These are phyloP conservation scores for Lecanosticta acicola DNA, from an alignment of 2,329 filamentous ascomycete genomes.

Conservation along the genomic window DNA sequence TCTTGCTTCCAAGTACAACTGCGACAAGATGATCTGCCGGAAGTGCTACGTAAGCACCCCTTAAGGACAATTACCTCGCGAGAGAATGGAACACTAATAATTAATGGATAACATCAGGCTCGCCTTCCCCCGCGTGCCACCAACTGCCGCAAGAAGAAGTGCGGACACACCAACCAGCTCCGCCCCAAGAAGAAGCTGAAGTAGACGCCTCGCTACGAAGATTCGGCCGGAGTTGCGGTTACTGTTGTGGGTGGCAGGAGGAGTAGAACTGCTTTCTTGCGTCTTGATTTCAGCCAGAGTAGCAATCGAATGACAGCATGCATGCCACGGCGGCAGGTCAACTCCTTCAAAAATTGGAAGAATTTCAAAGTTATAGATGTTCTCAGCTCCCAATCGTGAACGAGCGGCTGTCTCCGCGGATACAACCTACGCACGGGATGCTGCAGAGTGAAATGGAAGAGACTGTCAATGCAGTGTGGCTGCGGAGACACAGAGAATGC, in stretches of 20 bases:
- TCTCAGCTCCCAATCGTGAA: neutral
- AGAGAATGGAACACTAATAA: conserved; percentile 11
- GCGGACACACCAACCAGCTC: conserved; percentile 99
- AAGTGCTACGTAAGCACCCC: conserved; percentile 82
- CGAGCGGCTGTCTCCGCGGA: no score
- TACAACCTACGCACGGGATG: neutral
- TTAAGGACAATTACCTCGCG: neutral
- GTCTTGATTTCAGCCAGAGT: conserved; percentile 3
- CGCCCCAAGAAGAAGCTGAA: conserved; percentile 99
- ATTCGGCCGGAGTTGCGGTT: conserved; percentile 7
- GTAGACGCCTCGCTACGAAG: conserved; percentile 42
- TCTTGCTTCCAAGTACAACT: conserved; percentile 99
- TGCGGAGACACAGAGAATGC: no score
- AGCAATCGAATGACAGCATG: conserved; percentile 8
- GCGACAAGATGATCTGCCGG: conserved; percentile 99
- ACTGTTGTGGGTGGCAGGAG: conserved; percentile 8
- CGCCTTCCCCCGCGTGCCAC: conserved; percentile 96
- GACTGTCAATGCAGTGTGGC: no score
- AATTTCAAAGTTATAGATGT: neutral
- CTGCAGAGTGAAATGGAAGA: no score
- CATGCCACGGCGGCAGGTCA: conserved; percentile 5
- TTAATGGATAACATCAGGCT: conserved; percentile 44
- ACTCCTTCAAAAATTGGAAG: neutral
- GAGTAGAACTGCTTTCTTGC: conserved; percentile 5
- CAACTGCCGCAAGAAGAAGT: conserved; percentile 99